Evolutionary conservation across 2,329 filamentous ascomycete species (phyloP), one percentile per base, ranked within the genome.

Genomic region (Diaporthe velutina): DNA sequence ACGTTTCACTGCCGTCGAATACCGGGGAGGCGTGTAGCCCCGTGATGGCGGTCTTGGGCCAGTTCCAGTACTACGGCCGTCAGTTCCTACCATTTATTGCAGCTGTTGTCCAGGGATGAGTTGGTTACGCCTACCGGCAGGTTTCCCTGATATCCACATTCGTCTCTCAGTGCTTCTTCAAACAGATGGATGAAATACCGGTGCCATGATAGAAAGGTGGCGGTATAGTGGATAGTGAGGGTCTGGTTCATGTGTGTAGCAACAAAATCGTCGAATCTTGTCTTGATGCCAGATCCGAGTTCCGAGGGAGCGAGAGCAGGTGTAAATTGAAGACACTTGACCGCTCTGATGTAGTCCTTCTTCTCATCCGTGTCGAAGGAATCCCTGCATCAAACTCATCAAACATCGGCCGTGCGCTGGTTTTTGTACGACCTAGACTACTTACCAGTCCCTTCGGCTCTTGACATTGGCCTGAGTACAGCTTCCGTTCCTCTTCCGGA

Each of bases 21-120:
- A 89, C 78, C 12, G 87, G 86, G 0, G 87, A 88, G 76, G 86
- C 84, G 73, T 80, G 76, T 0, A 85, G 82, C 67, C 89, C 85
- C 42, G 67, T 70, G 3, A 82, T 77, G 0, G 86, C 82, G 77
- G 85, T 86, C 75, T 84, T 85, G 10, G 85, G 84, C 84, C 87
- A 89, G 76, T 88, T 87, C 80, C 84, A 84, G 79, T 87, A 88
- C 55, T 70, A 4, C n/a, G 28, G 38, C 3, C 42, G 68, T 71
- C 54, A 71, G 25, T 71, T 25, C 12, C 13, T 17, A 17, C 25
- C 8, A 45, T 15, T 19, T 28, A 10, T 12, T 42, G 30, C 28
- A 22, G 2, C 40, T 48, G 9, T 28, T 10, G 3, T 42, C 15
- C 22, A 4, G 28, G 9, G 25, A 45, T 9, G 38, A 15, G 9